Evolutionary conservation across 495 filamentous ascomycete species (phyloP).

Genomic region (Penicillium diatomitis): DNA sequence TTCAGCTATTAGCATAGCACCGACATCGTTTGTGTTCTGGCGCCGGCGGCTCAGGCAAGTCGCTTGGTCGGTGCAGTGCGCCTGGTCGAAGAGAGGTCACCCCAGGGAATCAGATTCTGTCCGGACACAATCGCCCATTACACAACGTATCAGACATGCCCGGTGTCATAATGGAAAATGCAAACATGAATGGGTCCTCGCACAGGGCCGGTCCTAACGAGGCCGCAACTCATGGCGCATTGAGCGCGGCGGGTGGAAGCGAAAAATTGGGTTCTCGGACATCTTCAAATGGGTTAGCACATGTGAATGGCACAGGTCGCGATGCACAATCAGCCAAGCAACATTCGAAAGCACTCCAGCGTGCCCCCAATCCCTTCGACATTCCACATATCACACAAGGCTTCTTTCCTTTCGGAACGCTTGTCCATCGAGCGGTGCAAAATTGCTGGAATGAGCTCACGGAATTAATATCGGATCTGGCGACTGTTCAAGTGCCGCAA

Average conservation of each 20-base stretch:
- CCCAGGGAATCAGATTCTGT: conserved; percentile 1
- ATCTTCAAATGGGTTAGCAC: conserved; percentile 20
- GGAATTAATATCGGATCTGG: conserved; percentile 59
- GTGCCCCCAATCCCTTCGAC: conserved; percentile 46
- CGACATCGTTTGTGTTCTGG: conserved; percentile 10
- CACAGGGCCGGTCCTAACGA: conserved; percentile 17
- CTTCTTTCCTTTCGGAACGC: conserved; percentile 57
- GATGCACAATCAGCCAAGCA: conserved; percentile 6
- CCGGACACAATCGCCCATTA: neutral
- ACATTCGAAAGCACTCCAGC: conserved; percentile 4
- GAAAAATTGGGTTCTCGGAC: conserved; percentile 9
- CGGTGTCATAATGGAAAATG: conserved; percentile 40
- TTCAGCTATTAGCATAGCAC: neutral
- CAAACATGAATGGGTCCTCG: conserved; percentile 22
- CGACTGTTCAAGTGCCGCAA: conserved; percentile 50
- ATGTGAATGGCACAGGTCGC: conserved; percentile 22
- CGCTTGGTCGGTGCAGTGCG: conserved; percentile 22
- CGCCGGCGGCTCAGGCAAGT: conserved; percentile 10
- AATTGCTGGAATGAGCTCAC: conserved; percentile 69
- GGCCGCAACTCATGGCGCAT: conserved; percentile 14
- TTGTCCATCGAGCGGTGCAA: conserved; percentile 71
- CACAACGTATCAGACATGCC: conserved; percentile 28
- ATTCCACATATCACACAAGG: conserved; percentile 70
- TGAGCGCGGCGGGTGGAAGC: conserved; percentile 4
- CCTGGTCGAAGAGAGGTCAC: conserved; percentile 23